These are phyloP conservation scores for Rubia peregrina DNA, from an alignment of 305 asterid genomes.

Conservation along the genomic window DNA sequence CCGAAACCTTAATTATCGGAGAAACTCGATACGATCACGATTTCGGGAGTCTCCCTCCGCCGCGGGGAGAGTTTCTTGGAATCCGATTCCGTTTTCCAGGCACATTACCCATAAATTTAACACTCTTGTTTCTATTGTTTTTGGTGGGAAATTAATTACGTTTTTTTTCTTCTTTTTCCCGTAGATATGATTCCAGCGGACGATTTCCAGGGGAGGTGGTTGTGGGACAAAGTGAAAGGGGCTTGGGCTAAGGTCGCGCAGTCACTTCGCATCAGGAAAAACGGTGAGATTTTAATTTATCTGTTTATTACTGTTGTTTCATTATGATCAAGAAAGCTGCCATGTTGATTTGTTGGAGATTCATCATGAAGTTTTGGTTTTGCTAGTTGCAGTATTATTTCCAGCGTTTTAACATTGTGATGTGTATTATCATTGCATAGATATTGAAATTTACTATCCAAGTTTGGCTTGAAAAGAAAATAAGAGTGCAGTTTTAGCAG, in stretches of 20 bases:
- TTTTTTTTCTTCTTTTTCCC: no score
- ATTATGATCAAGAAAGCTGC: neutral
- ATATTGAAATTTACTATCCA: neutral
- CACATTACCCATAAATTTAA: neutral
- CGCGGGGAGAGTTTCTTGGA: neutral
- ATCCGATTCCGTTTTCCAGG: neutral
- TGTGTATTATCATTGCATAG: no score
- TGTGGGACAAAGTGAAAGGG: conserved; percentile 25
- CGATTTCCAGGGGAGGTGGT: neutral
- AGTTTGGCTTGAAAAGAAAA: no score
- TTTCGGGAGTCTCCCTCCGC: neutral
- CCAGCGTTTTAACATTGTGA: no score
- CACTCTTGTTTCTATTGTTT: neutral
- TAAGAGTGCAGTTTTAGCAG: no score
- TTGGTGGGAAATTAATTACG: neutral
- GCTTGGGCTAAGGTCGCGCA: conserved; percentile 49
- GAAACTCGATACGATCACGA: neutral
- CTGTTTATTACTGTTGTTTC: neutral
- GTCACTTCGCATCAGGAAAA: conserved; percentile 34
- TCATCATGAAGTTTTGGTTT: neutral
- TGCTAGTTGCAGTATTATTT: no score
- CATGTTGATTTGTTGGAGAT: neutral
- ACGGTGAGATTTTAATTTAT: conserved; percentile 27
- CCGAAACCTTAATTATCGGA: neutral
- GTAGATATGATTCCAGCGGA: neutral